Evolutionary conservation across 495 filamentous ascomycete species (phyloP).

Genomic region (Extremus antarcticus): DNA sequence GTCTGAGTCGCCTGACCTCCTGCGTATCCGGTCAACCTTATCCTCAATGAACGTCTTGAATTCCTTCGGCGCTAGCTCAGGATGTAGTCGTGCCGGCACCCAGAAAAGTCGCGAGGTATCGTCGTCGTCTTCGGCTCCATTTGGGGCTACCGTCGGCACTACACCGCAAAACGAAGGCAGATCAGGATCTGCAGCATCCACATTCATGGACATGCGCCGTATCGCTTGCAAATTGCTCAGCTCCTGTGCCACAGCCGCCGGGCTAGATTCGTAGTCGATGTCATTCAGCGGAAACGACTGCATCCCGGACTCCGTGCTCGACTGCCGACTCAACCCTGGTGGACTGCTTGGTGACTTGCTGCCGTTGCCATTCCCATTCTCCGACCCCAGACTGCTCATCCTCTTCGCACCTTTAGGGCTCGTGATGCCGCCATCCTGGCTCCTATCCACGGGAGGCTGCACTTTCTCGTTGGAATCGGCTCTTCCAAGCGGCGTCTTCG

Average conservation of each 20-base stretch:
- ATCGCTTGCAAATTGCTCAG: slow-evolving; percentile 90
- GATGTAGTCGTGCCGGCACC: slow-evolving; percentile 91
- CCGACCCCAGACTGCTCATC: slow-evolving; percentile 3
- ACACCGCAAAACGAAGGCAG: slow-evolving; percentile 71
- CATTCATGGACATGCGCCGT: slow-evolving; percentile 97
- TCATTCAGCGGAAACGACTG: slow-evolving; percentile 77
- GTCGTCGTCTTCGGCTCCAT: slow-evolving; percentile 65
- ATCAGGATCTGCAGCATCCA: slow-evolving; percentile 86
- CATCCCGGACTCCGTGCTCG: slow-evolving; percentile 56
- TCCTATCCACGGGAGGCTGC: slow-evolving; percentile 9
- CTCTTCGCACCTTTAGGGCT: slow-evolving; percentile 19
- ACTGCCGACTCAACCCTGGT: slow-evolving; percentile 42
- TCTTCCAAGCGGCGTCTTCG: slow-evolving; percentile 10
- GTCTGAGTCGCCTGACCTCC: slow-evolving; percentile 61
- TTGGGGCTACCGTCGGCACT: slow-evolving; percentile 65
- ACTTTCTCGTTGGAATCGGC: slow-evolving; percentile 21
- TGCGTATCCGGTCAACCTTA: slow-evolving; percentile 75
- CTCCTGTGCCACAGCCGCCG: slow-evolving; percentile 88
- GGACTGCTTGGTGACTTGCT: slow-evolving; percentile 20
- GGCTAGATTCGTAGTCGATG: slow-evolving; percentile 83
- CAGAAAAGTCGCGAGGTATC: slow-evolving; percentile 85
- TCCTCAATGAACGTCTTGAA: slow-evolving; percentile 96
- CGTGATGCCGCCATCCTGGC: slow-evolving; percentile 14
- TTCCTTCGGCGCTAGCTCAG: slow-evolving; percentile 88
- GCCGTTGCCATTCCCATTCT: not conserved